Evolutionary conservation across 768 basidiomycete genomes (phyloP).

Genomic region (Kwoniella mangroviensis): DNA sequence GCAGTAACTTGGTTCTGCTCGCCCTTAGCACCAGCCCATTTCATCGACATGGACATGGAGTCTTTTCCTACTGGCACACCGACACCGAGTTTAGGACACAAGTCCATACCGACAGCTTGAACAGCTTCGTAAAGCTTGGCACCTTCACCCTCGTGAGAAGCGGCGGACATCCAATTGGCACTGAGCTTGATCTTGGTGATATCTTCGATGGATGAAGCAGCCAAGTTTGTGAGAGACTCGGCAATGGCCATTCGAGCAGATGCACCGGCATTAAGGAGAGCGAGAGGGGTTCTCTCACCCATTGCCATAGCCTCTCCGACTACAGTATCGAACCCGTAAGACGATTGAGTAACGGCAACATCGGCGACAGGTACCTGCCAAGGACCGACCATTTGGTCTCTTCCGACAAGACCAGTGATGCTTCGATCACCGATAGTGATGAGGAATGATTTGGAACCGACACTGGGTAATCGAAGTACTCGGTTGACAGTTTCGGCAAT

Average conservation of each 20-base stretch:
- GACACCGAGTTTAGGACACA: constrained; percentile 89
- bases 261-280: constrained; percentile 81
- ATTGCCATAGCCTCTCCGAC: constrained; percentile 97
- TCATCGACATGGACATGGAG: constrained; percentile 99
- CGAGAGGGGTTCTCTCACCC: constrained; percentile 94
- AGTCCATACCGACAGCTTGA: constrained; percentile 84
- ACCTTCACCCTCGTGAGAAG: constrained; percentile 81
- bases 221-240: constrained; percentile 89
- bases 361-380: constrained; percentile 99
- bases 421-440: constrained; percentile 97
- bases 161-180: constrained; percentile 99
- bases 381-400: constrained; percentile 99
- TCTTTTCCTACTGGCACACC: constrained; percentile 98
- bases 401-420: constrained; percentile 88
- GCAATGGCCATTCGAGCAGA: constrained; percentile 96
- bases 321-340: constrained; percentile 85
- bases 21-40: constrained; percentile 68
- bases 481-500: constrained; percentile 73
- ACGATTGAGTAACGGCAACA: constrained; percentile 91
- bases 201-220: constrained; percentile 73
- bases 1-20: constrained; percentile 81
- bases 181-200: constrained; percentile 86
- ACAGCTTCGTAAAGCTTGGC: constrained; percentile 82
- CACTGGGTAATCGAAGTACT: constrained; percentile 86
- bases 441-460: constrained; percentile 94